A percentile compares a stretch with the other conserved stretches of the same genome.
Evolutionary conservation across 345 rosid genomes (phyloP).

Genomic region (Acer yangbiense): DNA sequence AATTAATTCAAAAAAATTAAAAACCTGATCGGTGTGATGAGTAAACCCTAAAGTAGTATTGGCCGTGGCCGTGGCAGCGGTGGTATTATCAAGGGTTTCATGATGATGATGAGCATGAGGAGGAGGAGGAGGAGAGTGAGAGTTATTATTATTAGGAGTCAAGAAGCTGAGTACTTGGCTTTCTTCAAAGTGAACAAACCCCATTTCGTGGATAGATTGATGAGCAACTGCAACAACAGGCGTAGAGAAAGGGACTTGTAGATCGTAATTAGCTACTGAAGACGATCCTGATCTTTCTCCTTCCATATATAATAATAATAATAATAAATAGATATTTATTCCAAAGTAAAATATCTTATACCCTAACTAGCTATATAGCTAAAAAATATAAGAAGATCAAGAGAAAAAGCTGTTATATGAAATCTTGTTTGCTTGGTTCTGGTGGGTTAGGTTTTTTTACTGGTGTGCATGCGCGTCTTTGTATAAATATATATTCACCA

Average conservation of each 20-base stretch:
- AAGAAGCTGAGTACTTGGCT: slow-evolving; percentile 71
- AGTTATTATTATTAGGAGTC: slow-evolving; percentile 35
- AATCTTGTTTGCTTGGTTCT: background rate
- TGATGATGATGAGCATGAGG: slow-evolving; percentile 22
- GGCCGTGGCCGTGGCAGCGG: slow-evolving; percentile 19
- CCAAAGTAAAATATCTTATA: background rate
- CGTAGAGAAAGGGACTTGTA: slow-evolving; percentile 60
- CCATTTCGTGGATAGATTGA: slow-evolving; percentile 66
- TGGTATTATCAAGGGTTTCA: slow-evolving; percentile 28
- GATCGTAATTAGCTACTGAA: slow-evolving; percentile 53
- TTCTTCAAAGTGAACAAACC: slow-evolving; percentile 78
- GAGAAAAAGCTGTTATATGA: background rate
- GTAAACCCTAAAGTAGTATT: slow-evolving; percentile 46
- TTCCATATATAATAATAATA: slow-evolving; percentile 41
- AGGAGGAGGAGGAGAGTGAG: slow-evolving; percentile 39
- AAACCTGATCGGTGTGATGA: slow-evolving; percentile 50
- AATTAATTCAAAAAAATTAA: background rate
- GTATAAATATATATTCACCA: no score
- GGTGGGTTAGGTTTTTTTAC: background rate
- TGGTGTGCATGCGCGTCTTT: background rate
- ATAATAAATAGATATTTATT: background rate
- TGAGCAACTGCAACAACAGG: slow-evolving; percentile 18
- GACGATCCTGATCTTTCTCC: slow-evolving; percentile 39
- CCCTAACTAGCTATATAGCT: background rate
- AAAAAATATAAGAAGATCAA: background rate